Percentiles rank a stretch among this genome's conserved stretches.
Conservation (phyloP, 2,329 filamentous ascomycete species). For the Chrysoporthe austroafricana region DNA sequence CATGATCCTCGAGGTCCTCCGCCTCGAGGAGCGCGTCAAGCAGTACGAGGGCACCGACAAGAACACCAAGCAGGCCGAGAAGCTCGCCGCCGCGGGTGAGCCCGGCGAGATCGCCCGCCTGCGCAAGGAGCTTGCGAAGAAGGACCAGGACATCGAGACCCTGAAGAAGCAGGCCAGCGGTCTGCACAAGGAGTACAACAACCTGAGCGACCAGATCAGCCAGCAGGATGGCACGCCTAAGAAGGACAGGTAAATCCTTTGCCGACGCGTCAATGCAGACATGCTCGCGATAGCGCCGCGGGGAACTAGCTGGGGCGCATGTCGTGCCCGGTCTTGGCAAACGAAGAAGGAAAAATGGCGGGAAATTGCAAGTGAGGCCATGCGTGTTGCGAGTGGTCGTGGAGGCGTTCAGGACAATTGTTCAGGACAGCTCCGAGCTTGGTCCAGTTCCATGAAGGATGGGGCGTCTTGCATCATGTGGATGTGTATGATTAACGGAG, state of each 20-base stretch:
- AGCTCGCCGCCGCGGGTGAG: conserved; percentile 73
- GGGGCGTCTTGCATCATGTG: conserved; percentile 11
- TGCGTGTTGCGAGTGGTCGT: not conserved
- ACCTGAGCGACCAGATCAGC: conserved; percentile 81
- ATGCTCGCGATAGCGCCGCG: not conserved
- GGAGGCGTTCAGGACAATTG: not conserved
- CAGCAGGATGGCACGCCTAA: conserved; percentile 56
- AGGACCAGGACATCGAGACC: conserved; percentile 81
- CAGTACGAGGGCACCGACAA: conserved; percentile 69
- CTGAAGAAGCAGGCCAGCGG: conserved; percentile 92
- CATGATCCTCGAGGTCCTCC: conserved; percentile 90
- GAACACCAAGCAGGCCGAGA: conserved; percentile 68
- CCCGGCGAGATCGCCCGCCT: conserved; percentile 75
- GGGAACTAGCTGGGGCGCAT: not conserved
- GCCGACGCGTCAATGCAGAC: not conserved
- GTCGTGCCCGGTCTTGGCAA: not conserved
- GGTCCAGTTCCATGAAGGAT: not conserved
- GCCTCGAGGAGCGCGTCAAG: conserved; percentile 91
- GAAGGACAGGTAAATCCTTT: conserved; percentile 57
- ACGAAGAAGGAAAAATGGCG: not conserved
- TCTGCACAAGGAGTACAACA: conserved; percentile 82
- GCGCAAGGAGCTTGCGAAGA: conserved; percentile 72
- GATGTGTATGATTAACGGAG: not conserved
- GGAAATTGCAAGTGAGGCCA: not conserved
- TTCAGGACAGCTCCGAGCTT: not conserved